Percentiles rank a stretch among this genome's conserved stretches.
Conservation (phyloP, 495 filamentous ascomycete genomes). For the Tuber umbilicatum region DNA sequence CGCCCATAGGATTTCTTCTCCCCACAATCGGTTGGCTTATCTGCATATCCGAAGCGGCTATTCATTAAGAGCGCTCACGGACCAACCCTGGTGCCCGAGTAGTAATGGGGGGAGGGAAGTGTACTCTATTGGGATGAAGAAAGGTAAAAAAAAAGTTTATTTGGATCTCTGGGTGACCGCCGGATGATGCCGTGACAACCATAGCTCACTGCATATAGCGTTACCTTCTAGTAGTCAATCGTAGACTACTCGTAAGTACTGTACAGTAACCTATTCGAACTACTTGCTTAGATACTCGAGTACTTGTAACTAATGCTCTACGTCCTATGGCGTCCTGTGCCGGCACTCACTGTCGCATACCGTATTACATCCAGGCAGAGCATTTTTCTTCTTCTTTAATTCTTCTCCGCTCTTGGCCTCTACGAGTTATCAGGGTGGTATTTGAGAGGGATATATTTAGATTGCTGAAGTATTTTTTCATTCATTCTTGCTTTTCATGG, state of each 20-base stretch:
- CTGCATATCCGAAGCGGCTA: neutral
- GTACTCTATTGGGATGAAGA: neutral
- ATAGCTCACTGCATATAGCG: neutral
- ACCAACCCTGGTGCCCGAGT: no score
- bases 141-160: neutral
- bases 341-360: neutral
- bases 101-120: neutral
- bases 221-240: neutral
- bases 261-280: no score
- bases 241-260: neutral
- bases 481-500: neutral
- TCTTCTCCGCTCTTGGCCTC: neutral
- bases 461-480: neutral
- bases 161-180: neutral
- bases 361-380: neutral
- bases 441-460: neutral
- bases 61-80: neutral
- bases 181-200: neutral
- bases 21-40: neutral
- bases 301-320: neutral
- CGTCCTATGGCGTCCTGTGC: neutral
- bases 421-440: neutral
- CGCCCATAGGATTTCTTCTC: neutral
- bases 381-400: neutral
- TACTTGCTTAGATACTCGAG: no score